These are phyloP conservation scores for Xanthoparmelia taractica DNA, from an alignment of 495 filamentous ascomycete species.

Conservation along the genomic window DNA sequence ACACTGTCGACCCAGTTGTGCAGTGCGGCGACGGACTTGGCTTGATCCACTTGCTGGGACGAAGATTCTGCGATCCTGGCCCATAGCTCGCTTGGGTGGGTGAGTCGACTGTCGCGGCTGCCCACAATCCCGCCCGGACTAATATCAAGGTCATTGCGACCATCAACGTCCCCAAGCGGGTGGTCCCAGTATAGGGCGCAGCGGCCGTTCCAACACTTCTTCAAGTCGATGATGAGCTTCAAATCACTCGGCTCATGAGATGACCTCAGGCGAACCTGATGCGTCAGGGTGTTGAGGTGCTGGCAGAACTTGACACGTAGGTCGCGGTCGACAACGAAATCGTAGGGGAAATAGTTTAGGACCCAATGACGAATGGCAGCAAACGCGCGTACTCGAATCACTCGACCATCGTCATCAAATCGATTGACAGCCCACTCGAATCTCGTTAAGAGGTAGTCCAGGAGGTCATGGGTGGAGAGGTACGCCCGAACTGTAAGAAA, in stretches of 20 bases:
- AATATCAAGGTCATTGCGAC: slow-evolving; percentile 57
- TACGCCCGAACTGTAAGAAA: slow-evolving; percentile 93
- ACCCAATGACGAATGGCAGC: slow-evolving; percentile 97
- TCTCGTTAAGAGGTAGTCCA: slow-evolving; percentile 74
- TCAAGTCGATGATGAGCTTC: slow-evolving; percentile 88
- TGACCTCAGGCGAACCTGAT: slow-evolving; percentile 48
- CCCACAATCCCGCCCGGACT: slow-evolving; percentile 62
- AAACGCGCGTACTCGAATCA: slow-evolving; percentile 91
- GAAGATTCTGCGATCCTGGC: slow-evolving; percentile 39
- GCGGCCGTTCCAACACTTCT: slow-evolving; percentile 93
- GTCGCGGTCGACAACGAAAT: slow-evolving; percentile 78
- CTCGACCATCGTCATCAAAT: slow-evolving; percentile 74
- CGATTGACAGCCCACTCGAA: slow-evolving; percentile 80
- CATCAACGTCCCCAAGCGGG: slow-evolving; percentile 47
- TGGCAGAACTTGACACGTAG: slow-evolving; percentile 75
- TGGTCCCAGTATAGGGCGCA: slow-evolving; percentile 85
- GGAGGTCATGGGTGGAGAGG: slow-evolving; percentile 63
- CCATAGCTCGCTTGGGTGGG: slow-evolving; percentile 34
- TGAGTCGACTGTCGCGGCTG: slow-evolving; percentile 43
- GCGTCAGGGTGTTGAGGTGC: slow-evolving; percentile 68
- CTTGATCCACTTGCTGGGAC: slow-evolving; percentile 36
- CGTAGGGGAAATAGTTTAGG: slow-evolving; percentile 93
- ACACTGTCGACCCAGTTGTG: slow-evolving; percentile 43
- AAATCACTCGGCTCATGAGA: slow-evolving; percentile 61
- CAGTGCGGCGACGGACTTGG: slow-evolving; percentile 28